Base-by-base conservation (phyloP, 352 stramenopile species). In the Stramenopiles sp. region DNA sequence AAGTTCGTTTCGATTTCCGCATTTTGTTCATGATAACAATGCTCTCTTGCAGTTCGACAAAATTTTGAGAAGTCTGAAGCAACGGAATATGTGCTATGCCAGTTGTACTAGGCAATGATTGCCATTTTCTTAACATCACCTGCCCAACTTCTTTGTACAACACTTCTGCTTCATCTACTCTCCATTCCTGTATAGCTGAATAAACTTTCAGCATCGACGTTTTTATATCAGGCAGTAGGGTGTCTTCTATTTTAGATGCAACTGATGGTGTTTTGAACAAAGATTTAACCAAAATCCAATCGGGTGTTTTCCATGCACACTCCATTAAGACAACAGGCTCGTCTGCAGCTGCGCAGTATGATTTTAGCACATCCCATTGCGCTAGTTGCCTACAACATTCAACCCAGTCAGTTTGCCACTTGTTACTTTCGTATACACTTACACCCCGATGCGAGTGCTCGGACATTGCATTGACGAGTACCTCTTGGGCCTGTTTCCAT, bases 311-410 rank as follows among this genome's bases (percentile, higher is more conserved):
- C 91, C 90, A 96, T 25, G 91, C 91, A 71, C 91, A 95, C 82
- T 97, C 92, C n/a, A 96, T 83, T 71, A 96, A 83, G 75, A 97
- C 85, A 30, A 95, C 91, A 55, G 95, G 91, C 55, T 71, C 55
- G 85, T 97, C 95, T 80, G 95, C 89, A 32, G 92, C 94, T 33
- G 90, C 88, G 7, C 91, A 91, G 84, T 95, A 96, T 78, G 95
- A 90, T 82, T 93, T 91, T 89, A 97, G 92, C 4, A 96, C 86
- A 81, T 93, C 89, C 92, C 92, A 97, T 83, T 97, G 91, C 29
- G 90, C 94, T 33, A 97, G 83, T 80, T 97, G 90, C 85, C 94
- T 92, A 0, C 91, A 91, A 82, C 90, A 95, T 0, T 90, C 92
- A 33, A 97, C 90, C 92, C 92, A 97, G 30, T 91, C 88, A 67